These are phyloP conservation scores for Sugiyamaella chiloensis DNA, from an alignment of 805 yeast species.

Conservation along the genomic window DNA sequence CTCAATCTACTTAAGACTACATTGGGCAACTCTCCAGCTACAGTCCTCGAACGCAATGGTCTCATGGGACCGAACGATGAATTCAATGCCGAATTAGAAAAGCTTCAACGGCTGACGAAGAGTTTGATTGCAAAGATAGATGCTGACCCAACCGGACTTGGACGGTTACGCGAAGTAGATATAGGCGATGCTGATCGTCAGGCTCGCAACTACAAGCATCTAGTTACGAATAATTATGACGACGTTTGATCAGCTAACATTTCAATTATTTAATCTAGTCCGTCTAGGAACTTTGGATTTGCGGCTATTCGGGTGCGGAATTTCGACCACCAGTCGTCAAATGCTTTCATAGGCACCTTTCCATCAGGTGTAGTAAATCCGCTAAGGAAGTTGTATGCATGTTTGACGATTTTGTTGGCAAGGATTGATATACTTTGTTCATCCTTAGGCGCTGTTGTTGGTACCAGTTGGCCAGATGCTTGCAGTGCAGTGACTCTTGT, in stretches of 20 bases:
- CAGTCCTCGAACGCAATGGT: not conserved
- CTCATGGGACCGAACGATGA: not conserved
- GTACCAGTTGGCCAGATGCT: constrained; percentile 20
- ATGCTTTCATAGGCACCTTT: constrained; percentile 79
- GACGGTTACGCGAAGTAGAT: too few relatives aligned
- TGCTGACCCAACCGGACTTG: too few relatives aligned
- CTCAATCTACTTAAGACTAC: not conserved
- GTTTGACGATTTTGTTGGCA: constrained; percentile 84
- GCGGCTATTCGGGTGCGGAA: constrained; percentile 70
- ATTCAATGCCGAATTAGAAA: not conserved
- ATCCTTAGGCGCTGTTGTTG: constrained; percentile 33
- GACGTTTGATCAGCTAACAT: not conserved
- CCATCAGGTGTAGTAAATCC: constrained; percentile 82
- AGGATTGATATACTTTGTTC: constrained; percentile 52
- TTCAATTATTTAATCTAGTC: not conserved
- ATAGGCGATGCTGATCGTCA: not conserved
- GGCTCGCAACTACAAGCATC: constrained; percentile 1
- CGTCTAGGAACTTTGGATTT: constrained; percentile 79
- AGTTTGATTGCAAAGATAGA: not conserved
- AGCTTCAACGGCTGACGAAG: not conserved
- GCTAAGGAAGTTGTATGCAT: constrained; percentile 86
- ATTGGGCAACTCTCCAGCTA: not conserved
- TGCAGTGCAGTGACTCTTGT: too few relatives aligned
- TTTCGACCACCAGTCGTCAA: constrained; percentile 93
- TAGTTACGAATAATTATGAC: not conserved